Evolutionary conservation across 2,329 filamentous ascomycete genomes (phyloP), one percentile per base, ranked within the genome.

Genomic region (Drechslera avenae): DNA sequence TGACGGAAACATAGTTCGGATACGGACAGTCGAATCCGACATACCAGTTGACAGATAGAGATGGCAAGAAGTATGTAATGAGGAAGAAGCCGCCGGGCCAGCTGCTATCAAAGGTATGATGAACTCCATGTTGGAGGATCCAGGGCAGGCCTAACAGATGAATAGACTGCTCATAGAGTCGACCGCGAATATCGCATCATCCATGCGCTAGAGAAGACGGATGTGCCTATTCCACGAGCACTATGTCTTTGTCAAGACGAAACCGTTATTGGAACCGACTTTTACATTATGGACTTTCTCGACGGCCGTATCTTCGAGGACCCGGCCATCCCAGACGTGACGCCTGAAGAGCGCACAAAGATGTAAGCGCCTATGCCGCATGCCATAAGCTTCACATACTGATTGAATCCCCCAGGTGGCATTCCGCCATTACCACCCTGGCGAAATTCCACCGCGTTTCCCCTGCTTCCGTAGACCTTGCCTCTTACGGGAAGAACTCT

Each of bases 1-100:
- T 52, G 34, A 52, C 48, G 36, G 47, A 34, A 34, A 19, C 16
- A 28, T 67, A 97, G 90, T 99, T 97, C 72, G 91, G 92, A 66
- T 97, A 95, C 73, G 94, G 94, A 53, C 94, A 97, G 77, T 96
- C 91, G 51, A 99, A 97, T 73, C 94, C 94, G 36, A 99, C 94
- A 2, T 99, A 97, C 77, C 90, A 93, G 68, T 81, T 97, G 68
- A 96, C 86, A 13, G 86, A 86, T 44, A 80, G 85, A 59, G 81
- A 86, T 69, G 85, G 86, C 43, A 74, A 79, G 62, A 86, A 86
- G 69, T 96, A 87, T 76, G 94, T 99, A 28, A 83, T 97, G 79
- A 90, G 94, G 73, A 97, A 99, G 83, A 97, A 97, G 78, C 94
- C 94, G 1, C 93, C 94, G n/a, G 94, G 94, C 58, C 86, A 88